phyloP scores from a whole-genome alignment of 2,329 filamentous ascomycete genomes.

The Aspergillus ibericus region DNA sequence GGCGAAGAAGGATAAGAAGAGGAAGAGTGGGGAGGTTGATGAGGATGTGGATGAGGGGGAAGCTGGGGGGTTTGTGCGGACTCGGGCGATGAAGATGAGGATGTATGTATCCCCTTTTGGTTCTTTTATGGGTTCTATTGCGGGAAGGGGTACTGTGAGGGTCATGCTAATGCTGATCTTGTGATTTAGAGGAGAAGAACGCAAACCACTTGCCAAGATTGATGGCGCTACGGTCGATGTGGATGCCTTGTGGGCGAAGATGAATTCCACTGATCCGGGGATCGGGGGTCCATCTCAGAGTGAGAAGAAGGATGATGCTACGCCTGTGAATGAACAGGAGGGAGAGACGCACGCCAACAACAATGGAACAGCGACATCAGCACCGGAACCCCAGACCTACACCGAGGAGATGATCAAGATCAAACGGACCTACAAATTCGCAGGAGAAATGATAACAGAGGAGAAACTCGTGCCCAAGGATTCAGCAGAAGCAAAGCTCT shows the following conservation, averaged over 20 bases:
- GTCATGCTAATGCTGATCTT: neutral
- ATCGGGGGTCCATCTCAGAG: constrained; percentile 15
- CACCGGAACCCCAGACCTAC: constrained; percentile 16
- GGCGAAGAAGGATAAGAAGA: constrained; percentile 39
- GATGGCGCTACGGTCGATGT: constrained; percentile 57
- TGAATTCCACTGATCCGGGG: constrained; percentile 43
- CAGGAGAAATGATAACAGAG: constrained; percentile 56
- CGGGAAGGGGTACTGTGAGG: constrained; percentile 4
- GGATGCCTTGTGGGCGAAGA: constrained; percentile 54
- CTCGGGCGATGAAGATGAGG: constrained; percentile 52
- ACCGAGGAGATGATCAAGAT: constrained; percentile 54
- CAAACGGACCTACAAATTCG: constrained; percentile 58
- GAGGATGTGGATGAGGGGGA: constrained; percentile 48
- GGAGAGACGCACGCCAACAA: constrained; percentile 12
- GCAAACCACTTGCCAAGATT: constrained; percentile 48
- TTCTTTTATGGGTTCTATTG: neutral
- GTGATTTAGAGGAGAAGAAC: constrained; percentile 45
- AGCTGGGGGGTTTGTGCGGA: constrained; percentile 54
- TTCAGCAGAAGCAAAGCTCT: constrained; percentile 57
- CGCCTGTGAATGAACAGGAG: constrained; percentile 13
- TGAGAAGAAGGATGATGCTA: constrained; percentile 16
- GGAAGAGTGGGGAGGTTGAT: constrained; percentile 25
- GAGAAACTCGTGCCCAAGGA: constrained; percentile 54
- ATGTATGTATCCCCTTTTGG: constrained; percentile 38
- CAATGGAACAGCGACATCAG: constrained; percentile 13